These are phyloP conservation scores for Mrakia gelida DNA, from an alignment of 768 basidiomycete genomes.

Conservation along the genomic window DNA sequence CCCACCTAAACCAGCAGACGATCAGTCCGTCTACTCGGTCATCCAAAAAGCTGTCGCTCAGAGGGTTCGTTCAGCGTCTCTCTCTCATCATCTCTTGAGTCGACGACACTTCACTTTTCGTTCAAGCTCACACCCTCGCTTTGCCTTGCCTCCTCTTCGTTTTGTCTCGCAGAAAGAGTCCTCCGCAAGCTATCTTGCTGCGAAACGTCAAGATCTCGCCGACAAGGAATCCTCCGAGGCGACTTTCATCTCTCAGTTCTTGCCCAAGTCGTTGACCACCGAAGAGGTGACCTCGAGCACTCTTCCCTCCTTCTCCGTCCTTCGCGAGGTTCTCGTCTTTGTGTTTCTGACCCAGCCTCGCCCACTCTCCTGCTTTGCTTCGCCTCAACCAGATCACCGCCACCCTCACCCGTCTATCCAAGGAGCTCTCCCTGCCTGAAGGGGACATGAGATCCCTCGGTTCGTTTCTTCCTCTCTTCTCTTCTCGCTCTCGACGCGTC, in stretches of 20 bases:
- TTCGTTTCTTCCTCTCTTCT: neutral
- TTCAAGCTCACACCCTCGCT: neutral
- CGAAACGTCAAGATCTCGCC: slow-evolving; percentile 25
- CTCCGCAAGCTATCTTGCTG: slow-evolving; percentile 17
- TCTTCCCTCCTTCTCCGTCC: neutral
- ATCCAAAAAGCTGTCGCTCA: slow-evolving; percentile 28
- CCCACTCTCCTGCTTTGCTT: neutral
- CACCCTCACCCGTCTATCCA: slow-evolving; percentile 9
- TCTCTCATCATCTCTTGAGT: too few species aligned
- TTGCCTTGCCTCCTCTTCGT: neutral
- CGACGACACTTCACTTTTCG: neutral
- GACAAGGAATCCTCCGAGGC: slow-evolving; percentile 29
- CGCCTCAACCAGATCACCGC: slow-evolving; percentile 4
- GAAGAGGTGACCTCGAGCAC: slow-evolving; percentile 25
- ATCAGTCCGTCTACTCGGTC: slow-evolving; percentile 20
- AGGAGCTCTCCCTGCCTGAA: neutral
- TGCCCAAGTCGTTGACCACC: slow-evolving; percentile 10
- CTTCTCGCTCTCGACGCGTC: neutral
- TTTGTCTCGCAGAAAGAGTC: slow-evolving; percentile 16
- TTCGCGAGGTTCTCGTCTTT: neutral
- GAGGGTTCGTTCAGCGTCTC: slow-evolving; percentile 8
- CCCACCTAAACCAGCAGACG: slow-evolving; percentile 22
- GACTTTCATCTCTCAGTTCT: slow-evolving; percentile 26
- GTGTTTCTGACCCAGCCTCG: neutral
- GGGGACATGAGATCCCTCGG: slow-evolving; percentile 21